A percentile compares a stretch with the other conserved stretches of the same genome.
Evolutionary conservation across 2,329 filamentous ascomycete species (phyloP).

Genomic region (Botrytis fragariae): DNA sequence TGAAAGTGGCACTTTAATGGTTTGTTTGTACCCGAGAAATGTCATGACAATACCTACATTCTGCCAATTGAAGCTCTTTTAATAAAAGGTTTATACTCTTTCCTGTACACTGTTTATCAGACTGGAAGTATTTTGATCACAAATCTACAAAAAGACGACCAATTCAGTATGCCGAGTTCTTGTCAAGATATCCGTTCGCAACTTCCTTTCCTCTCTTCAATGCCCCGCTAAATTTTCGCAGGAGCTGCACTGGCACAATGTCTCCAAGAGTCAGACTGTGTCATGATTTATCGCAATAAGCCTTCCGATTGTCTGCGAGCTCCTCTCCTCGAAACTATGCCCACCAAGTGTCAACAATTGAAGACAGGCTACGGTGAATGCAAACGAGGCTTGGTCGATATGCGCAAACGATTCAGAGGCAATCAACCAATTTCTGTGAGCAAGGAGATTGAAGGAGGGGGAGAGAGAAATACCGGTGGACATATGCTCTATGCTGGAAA

Average conservation of each 20-base stretch:
- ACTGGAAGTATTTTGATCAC: background rate
- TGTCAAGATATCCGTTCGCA: constrained; percentile 88
- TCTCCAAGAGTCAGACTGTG: constrained; percentile 93
- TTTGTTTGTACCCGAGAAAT: background rate
- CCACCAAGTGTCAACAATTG: constrained; percentile 85
- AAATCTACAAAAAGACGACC: background rate
- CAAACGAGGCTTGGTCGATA: constrained; percentile 94
- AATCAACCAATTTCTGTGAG: constrained; percentile 76
- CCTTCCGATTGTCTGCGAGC: constrained; percentile 84
- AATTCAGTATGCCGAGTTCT: constrained; percentile 74
- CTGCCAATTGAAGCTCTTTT: background rate
- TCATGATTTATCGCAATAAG: constrained; percentile 85
- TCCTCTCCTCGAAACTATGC: constrained; percentile 77
- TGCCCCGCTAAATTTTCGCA: constrained; percentile 42
- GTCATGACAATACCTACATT: background rate
- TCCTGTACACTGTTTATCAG: background rate
- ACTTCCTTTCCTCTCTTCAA: constrained; percentile 11
- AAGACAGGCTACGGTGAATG: constrained; percentile 92
- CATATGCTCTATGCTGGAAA: constrained; percentile 79
- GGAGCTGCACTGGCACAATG: constrained; percentile 90
- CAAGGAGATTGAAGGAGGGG: constrained; percentile 58
- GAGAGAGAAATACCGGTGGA: constrained; percentile 42
- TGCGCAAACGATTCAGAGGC: constrained; percentile 96
- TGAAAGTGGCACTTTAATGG: background rate
- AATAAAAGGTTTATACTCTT: background rate